Percentiles rank a stretch among this genome's conserved stretches.
Evolutionary conservation across 148 eudicot species (phyloP).

Genomic region (Nyssa sinensis): DNA sequence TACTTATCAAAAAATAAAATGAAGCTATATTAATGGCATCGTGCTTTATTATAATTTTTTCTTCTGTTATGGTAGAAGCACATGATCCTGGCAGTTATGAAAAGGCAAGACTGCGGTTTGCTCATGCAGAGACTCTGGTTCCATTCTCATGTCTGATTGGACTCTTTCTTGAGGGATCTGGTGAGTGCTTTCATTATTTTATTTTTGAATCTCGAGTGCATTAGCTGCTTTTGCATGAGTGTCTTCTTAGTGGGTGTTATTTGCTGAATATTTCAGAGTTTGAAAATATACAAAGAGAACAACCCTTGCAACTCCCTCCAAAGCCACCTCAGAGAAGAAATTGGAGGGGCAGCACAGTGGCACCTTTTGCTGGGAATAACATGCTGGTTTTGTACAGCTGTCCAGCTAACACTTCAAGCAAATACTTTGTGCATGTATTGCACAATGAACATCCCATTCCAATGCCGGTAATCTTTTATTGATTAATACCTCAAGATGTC

Average conservation of each 20-base stretch:
- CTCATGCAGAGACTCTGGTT: conserved; percentile 95
- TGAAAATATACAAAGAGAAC: conserved; percentile 60
- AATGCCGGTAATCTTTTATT: conserved; percentile 61
- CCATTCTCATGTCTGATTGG: conserved; percentile 98
- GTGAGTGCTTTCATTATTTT: conserved; percentile 40
- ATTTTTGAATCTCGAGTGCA: background rate
- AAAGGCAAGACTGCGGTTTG: conserved; percentile 86
- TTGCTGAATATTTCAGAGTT: conserved; percentile 49
- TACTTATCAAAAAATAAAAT: too few species aligned
- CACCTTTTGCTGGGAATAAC: conserved; percentile 94
- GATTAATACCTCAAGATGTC: background rate
- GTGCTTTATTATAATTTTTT: background rate
- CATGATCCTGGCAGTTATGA: conserved; percentile 79
- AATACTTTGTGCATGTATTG: conserved; percentile 79
- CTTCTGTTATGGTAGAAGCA: conserved; percentile 48
- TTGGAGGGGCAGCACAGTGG: conserved; percentile 79
- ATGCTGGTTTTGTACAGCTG: conserved; percentile 84
- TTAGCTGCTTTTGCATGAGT: background rate
- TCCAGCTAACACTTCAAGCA: conserved; percentile 51
- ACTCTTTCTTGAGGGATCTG: conserved; percentile 84
- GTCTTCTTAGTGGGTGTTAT: conserved; percentile 8
- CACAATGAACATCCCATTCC: conserved; percentile 91
- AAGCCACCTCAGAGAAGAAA: conserved; percentile 79
- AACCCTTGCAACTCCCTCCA: conserved; percentile 72
- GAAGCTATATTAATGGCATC: background rate